A percentile compares a stretch with the other conserved stretches of the same genome.
These are phyloP conservation scores for Escovopsis sp. DNA, from an alignment of 2,329 filamentous ascomycete genomes.

Conservation along the genomic window DNA sequence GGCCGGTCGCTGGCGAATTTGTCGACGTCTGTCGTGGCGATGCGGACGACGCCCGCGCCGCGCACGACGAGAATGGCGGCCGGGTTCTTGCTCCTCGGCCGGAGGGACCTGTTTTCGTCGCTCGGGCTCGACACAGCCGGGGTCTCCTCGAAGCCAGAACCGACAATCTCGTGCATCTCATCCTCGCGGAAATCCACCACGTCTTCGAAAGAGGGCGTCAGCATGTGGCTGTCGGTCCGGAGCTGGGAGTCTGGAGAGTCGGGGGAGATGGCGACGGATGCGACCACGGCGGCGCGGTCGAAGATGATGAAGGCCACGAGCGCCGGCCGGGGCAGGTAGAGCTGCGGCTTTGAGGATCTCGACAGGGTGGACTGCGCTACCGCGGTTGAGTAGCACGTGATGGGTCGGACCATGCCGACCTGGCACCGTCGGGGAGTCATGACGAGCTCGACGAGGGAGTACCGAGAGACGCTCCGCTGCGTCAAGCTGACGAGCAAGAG, in stretches of 20 bases:
- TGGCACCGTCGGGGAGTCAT: constrained; percentile 38
- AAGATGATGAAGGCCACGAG: constrained; percentile 75
- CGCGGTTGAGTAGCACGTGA: constrained; percentile 48
- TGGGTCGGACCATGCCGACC: constrained; percentile 52
- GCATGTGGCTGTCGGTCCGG: constrained; percentile 47
- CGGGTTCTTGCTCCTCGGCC: constrained; percentile 46
- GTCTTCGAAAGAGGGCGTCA: constrained; percentile 66
- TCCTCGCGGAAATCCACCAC: constrained; percentile 63
- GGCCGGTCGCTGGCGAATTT: constrained; percentile 43
- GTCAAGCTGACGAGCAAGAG: constrained; percentile 46
- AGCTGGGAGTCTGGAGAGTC: constrained; percentile 67
- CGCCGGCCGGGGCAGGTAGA: constrained; percentile 66
- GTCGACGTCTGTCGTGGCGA: constrained; percentile 43
- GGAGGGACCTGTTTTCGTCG: constrained; percentile 35
- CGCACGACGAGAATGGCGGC: constrained; percentile 47
- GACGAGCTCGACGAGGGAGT: constrained; percentile 60
- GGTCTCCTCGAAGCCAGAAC: constrained; percentile 49
- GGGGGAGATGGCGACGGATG: constrained; percentile 53
- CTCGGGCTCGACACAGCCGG: constrained; percentile 14
- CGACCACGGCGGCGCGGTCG: constrained; percentile 60
- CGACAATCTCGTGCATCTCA: constrained; percentile 46
- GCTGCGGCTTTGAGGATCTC: constrained; percentile 31
- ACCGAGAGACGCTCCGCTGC: constrained; percentile 40
- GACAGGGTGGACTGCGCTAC: constrained; percentile 20
- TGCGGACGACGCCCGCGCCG: constrained; percentile 45